Evolutionary conservation across 257 asterid genomes (phyloP), one percentile per base, ranked within the genome.

Genomic region (Osmanthus fragrans): DNA sequence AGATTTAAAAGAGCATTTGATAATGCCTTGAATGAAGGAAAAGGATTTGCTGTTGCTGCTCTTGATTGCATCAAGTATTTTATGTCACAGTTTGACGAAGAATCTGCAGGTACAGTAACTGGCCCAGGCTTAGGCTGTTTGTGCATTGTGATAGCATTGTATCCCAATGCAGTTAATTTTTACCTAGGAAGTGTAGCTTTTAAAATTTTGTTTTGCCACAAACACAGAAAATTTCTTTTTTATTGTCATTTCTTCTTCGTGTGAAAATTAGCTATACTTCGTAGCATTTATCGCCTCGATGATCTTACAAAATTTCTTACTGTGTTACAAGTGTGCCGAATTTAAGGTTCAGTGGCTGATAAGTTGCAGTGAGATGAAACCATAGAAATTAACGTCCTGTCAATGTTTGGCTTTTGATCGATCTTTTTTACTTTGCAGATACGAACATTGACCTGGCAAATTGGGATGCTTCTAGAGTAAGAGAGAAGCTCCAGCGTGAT

Each of bases 401-500:
- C 74, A 74, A 56, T 21, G 33, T 58, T 65, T 7, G 37, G 71
- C 37, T 64, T 23, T 65, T 71, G 77, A 33, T 77, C 25, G 65
- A 33, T 70, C 45, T 32, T 69, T 60, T 11, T 58, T 83, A 34
- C 70, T 79, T 80, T 73, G 73, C 77, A 89, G 93, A 86, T 16
- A 94, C 89, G 65, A 82, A 84, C 39, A 87, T 96, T 80, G 91
- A 85, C 63, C 97, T 89, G 82, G 98, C 97, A 34, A 90, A 91
- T 33, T 96, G 97, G 98, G 96, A 94, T 82, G 77, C 97, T 42
- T 87, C 96, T 49, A 92, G 89, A 87, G 92, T 91, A 82, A 91
- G 94, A 84, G 97, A 94, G 76, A 96, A 94, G 85, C 88, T 96
- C 81, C 82, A 74, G 70, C 97, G 98, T 68, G 99, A 96, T 79